These are phyloP conservation scores for Ambrosiella xylebori DNA, from an alignment of 2,329 filamentous ascomycete species.

Conservation along the genomic window DNA sequence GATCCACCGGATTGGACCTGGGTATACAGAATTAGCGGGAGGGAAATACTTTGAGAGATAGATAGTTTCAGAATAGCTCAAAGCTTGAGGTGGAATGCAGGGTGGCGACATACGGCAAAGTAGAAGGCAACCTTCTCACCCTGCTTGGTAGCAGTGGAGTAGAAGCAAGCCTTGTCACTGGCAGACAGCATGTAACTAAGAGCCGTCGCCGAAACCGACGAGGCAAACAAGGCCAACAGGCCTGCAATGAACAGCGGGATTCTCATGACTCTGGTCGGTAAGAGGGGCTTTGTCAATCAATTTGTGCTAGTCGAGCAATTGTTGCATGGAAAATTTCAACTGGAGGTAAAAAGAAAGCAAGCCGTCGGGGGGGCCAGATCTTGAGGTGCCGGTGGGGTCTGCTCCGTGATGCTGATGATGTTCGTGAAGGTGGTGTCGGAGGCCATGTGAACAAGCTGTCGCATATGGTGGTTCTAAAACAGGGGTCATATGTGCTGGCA, in stretches of 20 bases:
- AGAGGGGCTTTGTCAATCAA: not conserved
- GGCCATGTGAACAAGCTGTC: conserved; percentile 16
- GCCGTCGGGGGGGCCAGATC: not conserved
- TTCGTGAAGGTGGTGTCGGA: not conserved
- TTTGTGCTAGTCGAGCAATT: not conserved
- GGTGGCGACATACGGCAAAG: conserved; percentile 58
- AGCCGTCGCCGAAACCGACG: conserved; percentile 66
- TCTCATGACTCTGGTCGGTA: conserved; percentile 39
- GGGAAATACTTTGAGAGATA: not conserved
- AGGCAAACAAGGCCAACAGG: conserved; percentile 53
- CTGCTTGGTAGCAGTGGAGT: conserved; percentile 56
- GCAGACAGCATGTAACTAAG: conserved; percentile 83
- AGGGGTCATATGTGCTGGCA: not conserved
- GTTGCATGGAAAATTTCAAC: not conserved
- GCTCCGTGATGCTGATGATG: not conserved
- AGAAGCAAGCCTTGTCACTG: conserved; percentile 95
- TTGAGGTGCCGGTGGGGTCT: not conserved
- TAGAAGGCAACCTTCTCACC: conserved; percentile 93
- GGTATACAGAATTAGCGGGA: conserved; percentile 1
- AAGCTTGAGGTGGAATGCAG: not conserved
- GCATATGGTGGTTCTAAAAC: conserved; percentile 6
- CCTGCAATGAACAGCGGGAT: conserved; percentile 42
- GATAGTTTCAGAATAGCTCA: not conserved
- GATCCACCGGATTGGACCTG: conserved; percentile 96
- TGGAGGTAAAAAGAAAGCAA: not conserved